A percentile compares a stretch with the other conserved stretches of the same genome.
Conservation (phyloP, 2,329 filamentous ascomycete genomes). For the Phialocephala sp. region DNA sequence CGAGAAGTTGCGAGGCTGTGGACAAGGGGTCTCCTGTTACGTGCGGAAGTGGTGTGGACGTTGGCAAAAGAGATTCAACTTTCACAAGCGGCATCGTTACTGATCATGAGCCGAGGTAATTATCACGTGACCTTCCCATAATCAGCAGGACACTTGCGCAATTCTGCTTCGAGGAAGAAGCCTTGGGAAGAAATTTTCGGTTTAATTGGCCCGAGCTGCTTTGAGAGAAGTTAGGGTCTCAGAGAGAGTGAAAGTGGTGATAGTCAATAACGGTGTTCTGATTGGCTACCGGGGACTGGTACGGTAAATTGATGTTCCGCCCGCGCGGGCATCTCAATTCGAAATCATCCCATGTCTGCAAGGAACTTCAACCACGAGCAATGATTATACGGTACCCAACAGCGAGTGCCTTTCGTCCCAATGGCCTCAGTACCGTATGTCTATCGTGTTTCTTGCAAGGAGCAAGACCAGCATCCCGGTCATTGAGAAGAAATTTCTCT, state of each 20-base stretch:
- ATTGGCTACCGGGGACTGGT: neutral
- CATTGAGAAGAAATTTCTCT: slow-evolving; percentile 36
- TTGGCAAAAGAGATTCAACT: neutral
- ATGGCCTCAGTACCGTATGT: slow-evolving; percentile 37
- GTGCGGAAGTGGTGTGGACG: slow-evolving; percentile 9
- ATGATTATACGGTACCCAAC: slow-evolving; percentile 42
- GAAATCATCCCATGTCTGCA: slow-evolving; percentile 26
- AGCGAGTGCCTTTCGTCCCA: slow-evolving; percentile 33
- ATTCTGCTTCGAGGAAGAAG: no score
- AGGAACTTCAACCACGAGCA: slow-evolving; percentile 31
- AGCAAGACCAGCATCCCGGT: slow-evolving; percentile 20
- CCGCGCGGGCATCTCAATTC: slow-evolving; percentile 16
- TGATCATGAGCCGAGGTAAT: slow-evolving; percentile 9
- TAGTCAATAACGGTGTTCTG: neutral
- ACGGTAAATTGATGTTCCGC: slow-evolving; percentile 9
- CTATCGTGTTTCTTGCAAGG: slow-evolving; percentile 33
- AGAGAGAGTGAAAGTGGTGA: neutral
- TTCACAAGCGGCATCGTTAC: neutral
- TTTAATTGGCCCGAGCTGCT: neutral
- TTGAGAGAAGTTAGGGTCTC: neutral
- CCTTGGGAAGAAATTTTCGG: neutral
- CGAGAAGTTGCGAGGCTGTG: neutral
- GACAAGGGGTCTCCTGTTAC: slow-evolving; percentile 7
- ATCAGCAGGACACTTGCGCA: no score
- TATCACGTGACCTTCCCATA: neutral